Conservation (phyloP, 805 yeast genomes). For the Ogataea pini region DNA sequence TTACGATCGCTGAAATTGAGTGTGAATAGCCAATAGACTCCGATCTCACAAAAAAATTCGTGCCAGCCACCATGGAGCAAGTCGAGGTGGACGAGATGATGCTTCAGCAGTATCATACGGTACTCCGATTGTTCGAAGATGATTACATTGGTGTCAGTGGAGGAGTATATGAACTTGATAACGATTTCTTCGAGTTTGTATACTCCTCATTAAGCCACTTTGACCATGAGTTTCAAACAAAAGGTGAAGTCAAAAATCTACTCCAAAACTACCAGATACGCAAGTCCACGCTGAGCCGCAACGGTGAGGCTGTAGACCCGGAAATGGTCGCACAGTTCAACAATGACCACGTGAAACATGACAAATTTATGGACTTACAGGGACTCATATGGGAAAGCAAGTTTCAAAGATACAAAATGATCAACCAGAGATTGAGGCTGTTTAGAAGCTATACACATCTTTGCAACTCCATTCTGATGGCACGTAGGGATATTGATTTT, state of each 20-base stretch:
- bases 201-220: constrained; percentile 19
- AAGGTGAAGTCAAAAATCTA: constrained; percentile 15
- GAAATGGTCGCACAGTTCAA: constrained; percentile 12
- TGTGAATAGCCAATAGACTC: not conserved
- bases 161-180: constrained; percentile 25
- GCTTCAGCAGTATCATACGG: constrained; percentile 15
- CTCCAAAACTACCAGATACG: constrained; percentile 18
- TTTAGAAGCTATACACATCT: constrained; percentile 31
- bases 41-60: not conserved
- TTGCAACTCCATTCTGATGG: constrained; percentile 24
- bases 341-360: constrained; percentile 3
- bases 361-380: constrained; percentile 30
- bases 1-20: not conserved
- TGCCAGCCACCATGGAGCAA: constrained; percentile 13
- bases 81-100: constrained; percentile 9
- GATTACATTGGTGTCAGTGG: constrained; percentile 18
- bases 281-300: constrained; percentile 10
- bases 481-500: constrained; percentile 28
- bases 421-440: constrained; percentile 23
- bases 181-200: constrained; percentile 26
- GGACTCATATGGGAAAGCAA: constrained; percentile 33
- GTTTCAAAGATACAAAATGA: constrained; percentile 23
- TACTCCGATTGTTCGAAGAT: constrained; percentile 16
- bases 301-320: constrained; percentile 11
- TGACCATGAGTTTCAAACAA: constrained; percentile 16